Conservation (phyloP, 371 early-diverging fungal species). For the Mucor plumbeus region DNA sequence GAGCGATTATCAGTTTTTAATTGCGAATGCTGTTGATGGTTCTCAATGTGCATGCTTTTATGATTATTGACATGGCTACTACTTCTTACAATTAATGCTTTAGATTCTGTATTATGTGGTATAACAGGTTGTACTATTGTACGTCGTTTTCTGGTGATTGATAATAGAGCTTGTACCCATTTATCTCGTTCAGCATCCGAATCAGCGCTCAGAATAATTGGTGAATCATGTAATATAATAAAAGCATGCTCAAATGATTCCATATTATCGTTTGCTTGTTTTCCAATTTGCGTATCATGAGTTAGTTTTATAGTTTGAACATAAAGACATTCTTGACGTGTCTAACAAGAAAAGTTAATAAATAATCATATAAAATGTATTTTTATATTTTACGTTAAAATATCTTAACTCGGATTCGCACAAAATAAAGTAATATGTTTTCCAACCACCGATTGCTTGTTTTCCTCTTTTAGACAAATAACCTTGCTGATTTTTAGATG, state of each 20-base stretch:
- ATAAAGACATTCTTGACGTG: not conserved
- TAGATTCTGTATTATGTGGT: not conserved
- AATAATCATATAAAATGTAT: too few relatives aligned
- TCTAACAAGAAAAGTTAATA: not conserved
- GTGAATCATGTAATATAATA: slow-evolving; percentile 64
- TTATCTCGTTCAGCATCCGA: slow-evolving; percentile 85
- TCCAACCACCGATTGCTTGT: slow-evolving; percentile 86
- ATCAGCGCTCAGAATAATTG: slow-evolving; percentile 78
- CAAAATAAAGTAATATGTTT: slow-evolving; percentile 75
- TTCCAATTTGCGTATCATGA: slow-evolving; percentile 26
- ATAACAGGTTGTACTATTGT: not conserved
- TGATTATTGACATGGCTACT: not conserved
- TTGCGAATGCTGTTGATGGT: not conserved
- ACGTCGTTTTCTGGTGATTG: not conserved
- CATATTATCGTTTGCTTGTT: slow-evolving; percentile 11
- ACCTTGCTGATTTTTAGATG: slow-evolving; percentile 57
- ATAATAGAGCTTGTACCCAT: slow-evolving; percentile 73
- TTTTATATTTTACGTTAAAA: not conserved
- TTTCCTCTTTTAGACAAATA: slow-evolving; percentile 86
- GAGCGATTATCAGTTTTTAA: not conserved
- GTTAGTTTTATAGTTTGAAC: not conserved
- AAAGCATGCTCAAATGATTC: slow-evolving; percentile 73
- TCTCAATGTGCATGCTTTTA: not conserved
- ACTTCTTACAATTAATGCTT: not conserved
- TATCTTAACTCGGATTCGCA: not conserved